A percentile compares a stretch with the other conserved stretches of the same genome.
phyloP scores from a whole-genome alignment of 768 basidiomycete genomes.

The Tylopilus rubrobrunneus region DNA sequence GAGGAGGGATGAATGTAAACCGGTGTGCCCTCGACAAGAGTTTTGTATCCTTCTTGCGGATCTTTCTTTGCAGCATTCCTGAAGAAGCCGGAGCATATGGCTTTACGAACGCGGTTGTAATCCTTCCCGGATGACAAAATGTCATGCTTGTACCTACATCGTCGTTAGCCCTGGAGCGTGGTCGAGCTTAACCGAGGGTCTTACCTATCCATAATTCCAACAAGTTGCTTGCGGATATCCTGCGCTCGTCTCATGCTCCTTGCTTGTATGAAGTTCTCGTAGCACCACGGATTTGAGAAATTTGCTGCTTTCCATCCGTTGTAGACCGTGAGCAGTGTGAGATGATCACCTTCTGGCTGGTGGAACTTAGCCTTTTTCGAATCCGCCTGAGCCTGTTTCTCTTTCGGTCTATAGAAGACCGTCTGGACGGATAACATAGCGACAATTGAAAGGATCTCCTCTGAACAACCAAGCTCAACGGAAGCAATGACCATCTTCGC shows the following conservation, averaged over 20 bases:
- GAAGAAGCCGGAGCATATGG: constrained; percentile 98
- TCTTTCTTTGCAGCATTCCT: constrained; percentile 98
- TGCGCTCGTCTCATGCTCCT: constrained; percentile 96
- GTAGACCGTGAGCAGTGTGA: constrained; percentile 90
- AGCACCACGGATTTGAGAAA: constrained; percentile 99
- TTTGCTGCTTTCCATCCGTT: constrained; percentile 97
- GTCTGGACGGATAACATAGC: constrained; percentile 97
- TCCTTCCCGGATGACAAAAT: constrained; percentile 90
- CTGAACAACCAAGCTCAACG: constrained; percentile 95
- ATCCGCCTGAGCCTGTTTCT: constrained; percentile 98
- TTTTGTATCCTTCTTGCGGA: constrained; percentile 97
- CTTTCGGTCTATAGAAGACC: constrained; percentile 98
- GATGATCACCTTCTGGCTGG: constrained; percentile 95
- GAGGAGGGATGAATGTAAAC: constrained; percentile 99
- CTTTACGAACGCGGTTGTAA: constrained; percentile 88
- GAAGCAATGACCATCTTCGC: constrained; percentile 99
- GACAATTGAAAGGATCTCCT: constrained; percentile 95
- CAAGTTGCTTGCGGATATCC: constrained; percentile 94
- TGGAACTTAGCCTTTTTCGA: constrained; percentile 99
- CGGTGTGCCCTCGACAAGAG: constrained; percentile 94
- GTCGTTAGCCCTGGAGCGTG: constrained; percentile 1
- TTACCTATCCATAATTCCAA: constrained; percentile 98
- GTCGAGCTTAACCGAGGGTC: constrained; percentile 20
- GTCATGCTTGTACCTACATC: constrained; percentile 88
- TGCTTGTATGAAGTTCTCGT: constrained; percentile 98